These are phyloP conservation scores for Podaxis mareebaensis DNA, from an alignment of 768 basidiomycete genomes.

Conservation along the genomic window DNA sequence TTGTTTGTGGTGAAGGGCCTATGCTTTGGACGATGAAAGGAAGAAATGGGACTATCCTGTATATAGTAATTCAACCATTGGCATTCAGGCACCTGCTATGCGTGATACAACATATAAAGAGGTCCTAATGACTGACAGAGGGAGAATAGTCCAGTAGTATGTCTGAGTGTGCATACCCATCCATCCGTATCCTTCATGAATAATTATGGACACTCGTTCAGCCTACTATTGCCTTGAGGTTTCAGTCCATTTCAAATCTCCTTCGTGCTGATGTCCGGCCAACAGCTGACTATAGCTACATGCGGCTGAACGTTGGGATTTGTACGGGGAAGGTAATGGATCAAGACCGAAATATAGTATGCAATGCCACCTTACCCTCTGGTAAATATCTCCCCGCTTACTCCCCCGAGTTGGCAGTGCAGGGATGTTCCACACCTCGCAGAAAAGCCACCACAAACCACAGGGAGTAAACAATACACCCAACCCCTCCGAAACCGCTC, in stretches of 20 bases:
- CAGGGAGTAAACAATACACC: conserved; percentile 37
- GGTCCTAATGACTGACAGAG: too few relatives aligned
- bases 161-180: too few relatives aligned
- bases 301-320: conserved; percentile 5
- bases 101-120: too few relatives aligned
- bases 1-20: background rate
- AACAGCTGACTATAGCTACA: background rate
- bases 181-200: too few relatives aligned
- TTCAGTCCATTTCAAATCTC: conserved; percentile 74
- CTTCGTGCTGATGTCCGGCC: conserved; percentile 81
- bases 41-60: too few relatives aligned
- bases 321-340: conserved; percentile 84
- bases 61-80: too few relatives aligned
- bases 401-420: background rate
- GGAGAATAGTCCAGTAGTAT: too few relatives aligned
- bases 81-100: too few relatives aligned
- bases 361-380: conserved; percentile 88
- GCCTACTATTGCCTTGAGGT: too few relatives aligned
- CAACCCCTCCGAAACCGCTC: conserved; percentile 74
- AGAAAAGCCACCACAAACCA: conserved; percentile 62
- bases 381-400: conserved; percentile 45
- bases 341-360: conserved; percentile 88
- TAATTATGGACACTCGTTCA: too few relatives aligned
- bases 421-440: conserved; percentile 82
- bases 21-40: too few relatives aligned